phyloP scores from a whole-genome alignment of 225 moss, liverwort and hornwort species.

The Anthoceros angustus region DNA sequence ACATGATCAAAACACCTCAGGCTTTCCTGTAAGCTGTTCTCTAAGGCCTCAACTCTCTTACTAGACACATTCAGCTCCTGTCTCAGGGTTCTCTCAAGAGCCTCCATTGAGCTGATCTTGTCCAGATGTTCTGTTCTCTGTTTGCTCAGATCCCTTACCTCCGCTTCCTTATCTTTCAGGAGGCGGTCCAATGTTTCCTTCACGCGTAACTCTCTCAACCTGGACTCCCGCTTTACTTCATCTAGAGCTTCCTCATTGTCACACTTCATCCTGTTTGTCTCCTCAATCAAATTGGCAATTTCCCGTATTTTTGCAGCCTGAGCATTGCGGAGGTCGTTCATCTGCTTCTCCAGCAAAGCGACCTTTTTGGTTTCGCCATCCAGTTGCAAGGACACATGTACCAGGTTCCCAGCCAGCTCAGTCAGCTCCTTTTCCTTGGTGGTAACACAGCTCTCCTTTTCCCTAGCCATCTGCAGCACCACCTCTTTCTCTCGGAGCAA shows the following conservation, averaged over 20 bases:
- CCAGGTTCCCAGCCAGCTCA: constrained; percentile 24
- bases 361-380: constrained; percentile 20
- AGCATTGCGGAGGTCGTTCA: constrained; percentile 17
- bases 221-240: constrained; percentile 14
- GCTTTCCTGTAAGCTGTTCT: background rate
- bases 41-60: background rate
- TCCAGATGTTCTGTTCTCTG: background rate
- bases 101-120: background rate
- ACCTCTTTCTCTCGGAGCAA: constrained; percentile 17
- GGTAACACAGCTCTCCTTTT: constrained; percentile 13
- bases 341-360: constrained; percentile 16
- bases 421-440: constrained; percentile 19
- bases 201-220: constrained; percentile 11
- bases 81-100: background rate
- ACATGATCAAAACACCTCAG: background rate
- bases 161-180: constrained; percentile 7
- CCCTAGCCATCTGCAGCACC: constrained; percentile 18
- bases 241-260: constrained; percentile 17
- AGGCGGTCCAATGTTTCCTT: background rate
- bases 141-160: background rate
- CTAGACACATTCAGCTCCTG: background rate
- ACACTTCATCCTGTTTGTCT: constrained; percentile 13
- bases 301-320: constrained; percentile 13
- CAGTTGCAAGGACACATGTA: constrained; percentile 16
- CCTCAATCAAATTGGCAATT: constrained; percentile 14